Evolutionary conservation across 2,329 filamentous ascomycete genomes (phyloP).

Genomic region (Teratosphaeria destructans): DNA sequence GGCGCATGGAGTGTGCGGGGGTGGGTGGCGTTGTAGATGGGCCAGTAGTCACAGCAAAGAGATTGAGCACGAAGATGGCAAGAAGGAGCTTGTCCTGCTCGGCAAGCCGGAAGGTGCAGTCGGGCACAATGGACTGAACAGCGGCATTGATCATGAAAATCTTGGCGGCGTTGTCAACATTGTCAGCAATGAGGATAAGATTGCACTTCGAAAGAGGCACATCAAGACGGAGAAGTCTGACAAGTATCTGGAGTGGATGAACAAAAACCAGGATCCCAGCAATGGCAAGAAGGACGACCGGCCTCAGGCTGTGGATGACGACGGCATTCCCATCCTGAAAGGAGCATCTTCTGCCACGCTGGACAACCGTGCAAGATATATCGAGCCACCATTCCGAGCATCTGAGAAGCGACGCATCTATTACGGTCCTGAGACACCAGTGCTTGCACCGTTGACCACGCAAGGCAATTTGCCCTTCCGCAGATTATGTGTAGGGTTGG

Average conservation of each 20-base stretch:
- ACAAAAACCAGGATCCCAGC: conserved; percentile 43
- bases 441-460: conserved; percentile 88
- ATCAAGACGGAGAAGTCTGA: conserved; percentile 63
- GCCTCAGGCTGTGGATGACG: conserved; percentile 20
- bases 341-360: conserved; percentile 29
- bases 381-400: conserved; percentile 77
- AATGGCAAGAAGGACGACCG: conserved; percentile 2
- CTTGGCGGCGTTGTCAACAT: conserved; percentile 63
- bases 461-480: conserved; percentile 95
- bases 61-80: conserved; percentile 64
- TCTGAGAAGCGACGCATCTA: conserved; percentile 92
- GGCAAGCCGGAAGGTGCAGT: conserved; percentile 34
- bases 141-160: conserved; percentile 24
- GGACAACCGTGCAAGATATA: conserved; percentile 68
- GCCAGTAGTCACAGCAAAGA: conserved; percentile 79
- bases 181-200: conserved; percentile 59
- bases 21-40: conserved; percentile 93
- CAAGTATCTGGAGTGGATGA: conserved; percentile 65
- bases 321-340: background rate
- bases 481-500: conserved; percentile 76
- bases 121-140: conserved; percentile 3
- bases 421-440: conserved; percentile 85
- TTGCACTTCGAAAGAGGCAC: conserved; percentile 63
- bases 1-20: conserved; percentile 61
- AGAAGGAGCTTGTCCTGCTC: conserved; percentile 67